Evolutionary conservation across 169 alveolate species (phyloP), one percentile per base, ranked within the genome.

Genomic region (Cryptosporidium felis): DNA sequence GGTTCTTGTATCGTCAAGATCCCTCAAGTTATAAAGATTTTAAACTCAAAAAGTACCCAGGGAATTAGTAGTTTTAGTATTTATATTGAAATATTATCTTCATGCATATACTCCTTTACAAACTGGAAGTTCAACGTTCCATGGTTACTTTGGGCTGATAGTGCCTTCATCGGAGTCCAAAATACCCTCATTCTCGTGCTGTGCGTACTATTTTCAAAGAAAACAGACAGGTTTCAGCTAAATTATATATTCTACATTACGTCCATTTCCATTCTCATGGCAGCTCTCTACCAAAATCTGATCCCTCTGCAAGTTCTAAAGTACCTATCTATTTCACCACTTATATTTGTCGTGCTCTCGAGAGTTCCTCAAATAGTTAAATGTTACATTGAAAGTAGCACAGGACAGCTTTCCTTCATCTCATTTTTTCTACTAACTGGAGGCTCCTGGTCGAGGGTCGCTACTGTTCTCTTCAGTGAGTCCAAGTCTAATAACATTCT

Each of bases 371-470:
- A 74, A 53, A 74, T 74, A 14, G 65, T 74, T 12, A 74, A 74
- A 16, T 74, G 85, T 8, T 74, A 53, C 30, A 53, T 53, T 16
- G 85, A 74, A 21, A 56, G 85, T 26, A 74, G 67, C 28, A 74
- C 85, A 23, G 85, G 85, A 5, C 74, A 74, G 42, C 67, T 74
- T 53, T 74, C 85, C n/a, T 74, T 74, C 36, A 74, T 74, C 40
- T 74, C 85, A 18, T 74, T 74, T 23, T 74, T 74, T 41, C 45
- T 74, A 2, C 67, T 74, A 2, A 53, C 74, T 2, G 85, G 85
- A 16, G 85, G 85, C 14, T 49, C 85, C 16, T 74, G 85, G 85
- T 74, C 85, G 10, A 74, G 85, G 26, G 65, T 74, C 41, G 74
- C 34, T 18, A 74, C 85, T 3, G 85, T 74, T 36, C 28, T 74